Evolutionary conservation across 2,329 filamentous ascomycete genomes (phyloP), one percentile per base, ranked within the genome.

Genomic region (Ophiocordyceps camponoti-saundersi): DNA sequence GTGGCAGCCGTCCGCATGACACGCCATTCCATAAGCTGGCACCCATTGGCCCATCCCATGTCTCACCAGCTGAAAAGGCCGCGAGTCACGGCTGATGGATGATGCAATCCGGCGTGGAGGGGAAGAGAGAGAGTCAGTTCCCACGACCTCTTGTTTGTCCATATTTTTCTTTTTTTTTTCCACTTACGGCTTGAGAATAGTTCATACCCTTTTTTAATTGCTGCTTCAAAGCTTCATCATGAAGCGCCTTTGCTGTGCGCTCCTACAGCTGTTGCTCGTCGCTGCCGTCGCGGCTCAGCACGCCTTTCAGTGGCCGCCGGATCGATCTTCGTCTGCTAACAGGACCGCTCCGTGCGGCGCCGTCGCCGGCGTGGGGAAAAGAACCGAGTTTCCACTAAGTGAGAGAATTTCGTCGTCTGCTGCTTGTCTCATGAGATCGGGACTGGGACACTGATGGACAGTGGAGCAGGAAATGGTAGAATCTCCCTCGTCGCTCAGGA

Each of bases 301-400:
- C 20, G 73, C 71, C 11, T 77, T 80, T 56, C 63, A 79, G 59
- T 80, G 76, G 75, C 77, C 76, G 4, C 56, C 65, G 15, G 75
- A 79, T 57, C 65, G 76, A 75, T 64, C 64, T 45, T 71, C 68
- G 29, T 64, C 65, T 13, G 59, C 67, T 36, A 76, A 80, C 54
- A 79, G 79, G 53, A 71, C 57, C 6, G 64, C 68, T 7, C 77
- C 77, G 0, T 80, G 77, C 53, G 76, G 77, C 46, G 76, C 73
- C 12, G 59, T 62, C 12, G 62, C 65, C 16, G 61, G 64, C 1
- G 61, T 67, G 3, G 60, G 59, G 0, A 74, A 74, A 50, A 63
- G 77, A 47, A 79, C 74, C 0, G 56, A 67, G 4, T 80, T 79
- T 50, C 77, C 77, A 22, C 53, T 80, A 21, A 60, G 72, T 75